Evolutionary conservation across 164 flowering plant species (phyloP).

Genomic region (Nymphaea colorata): DNA sequence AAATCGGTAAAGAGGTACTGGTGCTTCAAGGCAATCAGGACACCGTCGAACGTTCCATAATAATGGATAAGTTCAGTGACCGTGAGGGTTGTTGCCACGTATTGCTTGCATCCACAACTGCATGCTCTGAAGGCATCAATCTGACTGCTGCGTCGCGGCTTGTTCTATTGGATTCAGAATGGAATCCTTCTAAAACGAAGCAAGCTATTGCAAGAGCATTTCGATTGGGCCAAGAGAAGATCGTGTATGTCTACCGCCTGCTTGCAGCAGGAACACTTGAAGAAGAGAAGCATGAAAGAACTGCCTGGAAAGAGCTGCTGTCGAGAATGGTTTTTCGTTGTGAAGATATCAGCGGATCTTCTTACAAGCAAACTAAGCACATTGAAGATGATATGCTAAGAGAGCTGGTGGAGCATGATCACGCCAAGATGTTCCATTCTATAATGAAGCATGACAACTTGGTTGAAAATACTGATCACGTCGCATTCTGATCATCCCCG

Average conservation of each 20-base stretch:
- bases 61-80: constrained; percentile 82
- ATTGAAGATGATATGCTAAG: constrained; percentile 75
- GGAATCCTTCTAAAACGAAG: constrained; percentile 97
- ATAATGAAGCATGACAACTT: not conserved
- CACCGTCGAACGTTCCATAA: constrained; percentile 59
- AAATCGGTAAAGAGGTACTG: constrained; percentile 48
- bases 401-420: constrained; percentile 74
- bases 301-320: constrained; percentile 83
- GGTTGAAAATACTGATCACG: not conserved
- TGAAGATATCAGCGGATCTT: constrained; percentile 33
- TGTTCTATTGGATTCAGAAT: constrained; percentile 76
- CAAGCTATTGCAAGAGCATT: constrained; percentile 93
- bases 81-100: constrained; percentile 43
- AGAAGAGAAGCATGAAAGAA: constrained; percentile 63
- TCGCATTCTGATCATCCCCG: not conserved
- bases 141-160: constrained; percentile 95
- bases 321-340: constrained; percentile 61
- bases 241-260: constrained; percentile 81
- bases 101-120: constrained; percentile 72
- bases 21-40: constrained; percentile 76
- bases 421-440: not conserved
- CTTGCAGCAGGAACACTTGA: constrained; percentile 63
- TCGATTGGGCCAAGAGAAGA: constrained; percentile 84
- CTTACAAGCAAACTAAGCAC: constrained; percentile 51
- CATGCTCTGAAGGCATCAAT: constrained; percentile 94